These are phyloP conservation scores for Acanthamoeba rhysodes DNA, from an alignment of 208 protist genomes.

Conservation along the genomic window DNA sequence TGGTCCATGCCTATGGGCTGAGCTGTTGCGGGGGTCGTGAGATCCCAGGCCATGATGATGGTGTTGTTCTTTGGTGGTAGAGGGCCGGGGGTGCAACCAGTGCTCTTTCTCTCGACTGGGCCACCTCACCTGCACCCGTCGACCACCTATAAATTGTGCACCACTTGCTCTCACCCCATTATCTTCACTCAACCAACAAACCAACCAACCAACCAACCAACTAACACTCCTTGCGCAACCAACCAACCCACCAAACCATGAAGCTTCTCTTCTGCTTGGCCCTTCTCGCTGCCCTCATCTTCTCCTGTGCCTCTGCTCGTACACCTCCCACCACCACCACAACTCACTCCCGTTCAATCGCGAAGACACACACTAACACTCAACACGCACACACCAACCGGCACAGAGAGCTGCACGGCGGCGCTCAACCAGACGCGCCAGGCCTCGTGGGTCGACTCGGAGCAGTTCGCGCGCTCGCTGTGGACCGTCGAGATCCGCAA, in stretches of 20 bases:
- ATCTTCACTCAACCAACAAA: background rate
- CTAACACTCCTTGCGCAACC: background rate
- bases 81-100: background rate
- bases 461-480: background rate
- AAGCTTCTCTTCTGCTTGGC: background rate
- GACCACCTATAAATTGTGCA: background rate
- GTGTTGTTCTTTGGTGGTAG: background rate
- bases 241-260: background rate
- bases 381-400: background rate
- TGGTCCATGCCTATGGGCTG: no score
- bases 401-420: background rate
- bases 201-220: background rate
- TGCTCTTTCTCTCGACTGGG: background rate
- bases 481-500: slow-evolving; percentile 27
- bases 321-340: background rate
- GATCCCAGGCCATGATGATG: no score
- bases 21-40: no score
- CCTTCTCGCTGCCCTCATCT: background rate
- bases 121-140: background rate
- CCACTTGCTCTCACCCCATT: background rate
- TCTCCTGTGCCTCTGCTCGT: background rate
- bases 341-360: background rate
- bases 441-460: background rate
- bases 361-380: background rate
- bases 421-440: background rate